Evolutionary conservation across 2,329 filamentous ascomycete genomes (phyloP), one percentile per base, ranked within the genome.

Genomic region (Clonostachys byssicola): DNA sequence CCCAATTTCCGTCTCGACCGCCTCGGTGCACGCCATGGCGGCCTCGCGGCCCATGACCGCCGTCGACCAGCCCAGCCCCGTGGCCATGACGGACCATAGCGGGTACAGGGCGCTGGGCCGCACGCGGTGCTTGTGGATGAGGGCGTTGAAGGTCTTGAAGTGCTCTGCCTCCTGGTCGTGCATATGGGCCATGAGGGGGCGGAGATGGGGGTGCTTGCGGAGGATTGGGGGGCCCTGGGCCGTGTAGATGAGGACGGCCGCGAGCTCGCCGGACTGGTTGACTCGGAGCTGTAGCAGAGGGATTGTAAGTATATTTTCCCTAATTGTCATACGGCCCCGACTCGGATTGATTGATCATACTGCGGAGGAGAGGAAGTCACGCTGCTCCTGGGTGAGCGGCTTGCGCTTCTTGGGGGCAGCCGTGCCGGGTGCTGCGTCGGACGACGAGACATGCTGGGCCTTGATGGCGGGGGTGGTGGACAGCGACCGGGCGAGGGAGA

Each of bases 11-110:
- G 92, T 99, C 75, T 99, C 94, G 2, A 99, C 92, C 2, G 94
- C 94, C 69, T 99, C 94, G 1, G 94, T 97, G 64, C 94, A 99
- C 12, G 94, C 94, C 94, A 99, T 99, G 35, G 94, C 92, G 3
- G 92, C 92, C 69, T 97, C 91, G 43, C 90, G 81, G 1, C 94
- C 92, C 77, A 99, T 78, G 40, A 94, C 70, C 1, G 88, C 94
- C 0, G 94, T 99, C 5, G 81, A 79, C 91, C 94, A 96, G 16
- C 94, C 94, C 8, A 99, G 70, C 0, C 86, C 81, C 1, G 87
- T 86, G 2, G 94, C 89, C 12, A 92, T 82, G 8, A 83, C 75
- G 40, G 86, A 82, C 94, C 94, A 99, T 3, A 96, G 53, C 1
- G 94, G 94, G 60, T 95, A 95, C 73, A 99, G 86, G 12, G 87